A percentile compares a stretch with the other conserved stretches of the same genome.
Evolutionary conservation across 257 asterid species (phyloP).

Genomic region (Apocynum venetum): DNA sequence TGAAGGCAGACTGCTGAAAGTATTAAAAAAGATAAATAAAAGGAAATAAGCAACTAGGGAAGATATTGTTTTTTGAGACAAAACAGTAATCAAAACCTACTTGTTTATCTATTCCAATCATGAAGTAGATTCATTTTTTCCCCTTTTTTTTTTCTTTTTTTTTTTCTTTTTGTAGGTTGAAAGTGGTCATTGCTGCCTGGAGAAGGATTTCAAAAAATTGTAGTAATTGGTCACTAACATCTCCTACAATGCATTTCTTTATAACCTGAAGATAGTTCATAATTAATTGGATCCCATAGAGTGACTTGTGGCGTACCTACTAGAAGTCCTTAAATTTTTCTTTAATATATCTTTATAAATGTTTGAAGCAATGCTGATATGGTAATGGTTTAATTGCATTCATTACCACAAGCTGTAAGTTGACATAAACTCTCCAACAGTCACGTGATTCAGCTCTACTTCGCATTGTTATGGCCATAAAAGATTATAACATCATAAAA

Average conservation of each 20-base stretch:
- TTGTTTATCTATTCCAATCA: background rate
- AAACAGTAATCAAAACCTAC: background rate
- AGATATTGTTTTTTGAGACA: constrained; percentile 6
- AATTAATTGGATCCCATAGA: background rate
- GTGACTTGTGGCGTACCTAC: background rate
- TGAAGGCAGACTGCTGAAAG: constrained; percentile 40
- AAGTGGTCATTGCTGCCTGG: background rate
- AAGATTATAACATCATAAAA: background rate
- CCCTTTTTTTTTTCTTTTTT: no score
- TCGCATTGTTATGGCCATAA: no score
- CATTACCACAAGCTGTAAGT: background rate
- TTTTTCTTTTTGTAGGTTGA: no score
- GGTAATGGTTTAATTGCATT: background rate
- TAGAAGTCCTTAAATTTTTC: background rate
- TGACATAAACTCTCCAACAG: background rate
- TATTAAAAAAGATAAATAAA: background rate
- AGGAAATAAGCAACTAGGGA: background rate
- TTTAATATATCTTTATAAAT: background rate
- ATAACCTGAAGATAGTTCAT: background rate
- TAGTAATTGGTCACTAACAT: background rate
- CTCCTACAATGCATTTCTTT: background rate
- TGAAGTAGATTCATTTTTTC: background rate
- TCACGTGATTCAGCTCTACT: background rate
- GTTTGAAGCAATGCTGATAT: background rate
- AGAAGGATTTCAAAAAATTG: background rate